Base-by-base conservation (phyloP, 176 grass and related monocot genomes). In the Lolium multiflorum region DNA sequence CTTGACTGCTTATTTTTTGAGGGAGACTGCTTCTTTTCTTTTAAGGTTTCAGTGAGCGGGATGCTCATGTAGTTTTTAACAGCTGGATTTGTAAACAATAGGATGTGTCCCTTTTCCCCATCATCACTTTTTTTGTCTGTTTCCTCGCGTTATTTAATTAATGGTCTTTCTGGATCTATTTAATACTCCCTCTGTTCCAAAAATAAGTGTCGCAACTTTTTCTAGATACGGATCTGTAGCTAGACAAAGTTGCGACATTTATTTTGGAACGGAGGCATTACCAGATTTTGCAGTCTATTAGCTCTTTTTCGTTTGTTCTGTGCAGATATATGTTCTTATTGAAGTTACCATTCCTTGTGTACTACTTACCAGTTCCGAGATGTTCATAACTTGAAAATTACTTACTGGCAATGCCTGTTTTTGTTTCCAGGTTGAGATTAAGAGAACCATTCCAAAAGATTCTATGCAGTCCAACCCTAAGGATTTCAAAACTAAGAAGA, bases 361-460 rank as follows among this genome's bases (percentile, higher is more conserved):
- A 62, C 48, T 78, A 64, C 14, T 41, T 59, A 39, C 44, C 20
- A 56, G 31, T 47, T 59, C 77, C 28, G 44, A 58, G 26, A 60
- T 52, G 47, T 50, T 86, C 7, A 18, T 41, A 31, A 64, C 14
- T 77, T 83, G 47, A 63, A 13, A 71, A n/a, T 73, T 68, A 57
- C 64, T 62, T 24, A 78, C 6, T 73, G 50, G 56, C 21, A 17
- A 85, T 78, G 12, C 6, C 43, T 73, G 17, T 43, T 81, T 69
- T 56, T 69, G 55, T 75, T 49, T 94, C 21, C 80, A 98, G 97
- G 97, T 98, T 84, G 97, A 98, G 80, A 98, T 98, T 62, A 98
- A 98, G 82, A 90, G 96, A 87, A 98, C 90, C 25, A 96, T 98
- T 70, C 94, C 97, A 78, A 98, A 94, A 91, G 88, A 89, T 87